Evolutionary conservation across 2,329 filamentous ascomycete species (phyloP).

Genomic region (Monilinia laxa): DNA sequence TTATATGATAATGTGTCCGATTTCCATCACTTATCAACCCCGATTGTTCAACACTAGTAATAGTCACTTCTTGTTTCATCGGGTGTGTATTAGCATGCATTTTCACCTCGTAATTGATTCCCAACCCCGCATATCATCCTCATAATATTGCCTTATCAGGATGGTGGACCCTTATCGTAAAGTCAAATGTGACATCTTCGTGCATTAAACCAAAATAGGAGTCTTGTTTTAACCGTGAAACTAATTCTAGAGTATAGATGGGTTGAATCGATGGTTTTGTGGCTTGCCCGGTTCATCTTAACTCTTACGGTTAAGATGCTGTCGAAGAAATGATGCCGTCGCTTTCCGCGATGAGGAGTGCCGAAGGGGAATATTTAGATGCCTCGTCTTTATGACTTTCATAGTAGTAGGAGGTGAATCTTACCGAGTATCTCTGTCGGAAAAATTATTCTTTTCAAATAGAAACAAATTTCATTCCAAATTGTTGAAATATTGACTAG

Average conservation of each 20-base stretch:
- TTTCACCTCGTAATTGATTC: background rate
- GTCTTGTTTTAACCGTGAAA: background rate
- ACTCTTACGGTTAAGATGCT: background rate
- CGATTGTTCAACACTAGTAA: background rate
- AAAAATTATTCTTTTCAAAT: background rate
- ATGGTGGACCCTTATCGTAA: slow-evolving; percentile 9
- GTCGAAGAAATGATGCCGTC: background rate
- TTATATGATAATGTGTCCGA: background rate
- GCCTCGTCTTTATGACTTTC: background rate
- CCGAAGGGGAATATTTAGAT: background rate
- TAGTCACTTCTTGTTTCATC: background rate
- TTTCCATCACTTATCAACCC: background rate
- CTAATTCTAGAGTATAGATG: background rate
- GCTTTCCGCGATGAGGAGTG: slow-evolving; percentile 1
- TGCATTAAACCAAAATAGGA: slow-evolving; percentile 12
- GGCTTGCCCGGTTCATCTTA: background rate
- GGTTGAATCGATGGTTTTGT: background rate
- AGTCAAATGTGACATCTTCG: background rate
- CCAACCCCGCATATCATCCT: slow-evolving; percentile 13
- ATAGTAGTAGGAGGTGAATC: background rate
- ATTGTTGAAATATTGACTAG: background rate
- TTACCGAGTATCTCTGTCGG: background rate
- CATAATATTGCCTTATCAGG: slow-evolving; percentile 7
- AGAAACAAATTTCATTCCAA: background rate
- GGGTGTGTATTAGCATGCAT: slow-evolving; percentile 1